These are phyloP conservation scores for Acanthochlamys bracteata DNA, from an alignment of 106 monocot genomes.

Conservation along the genomic window DNA sequence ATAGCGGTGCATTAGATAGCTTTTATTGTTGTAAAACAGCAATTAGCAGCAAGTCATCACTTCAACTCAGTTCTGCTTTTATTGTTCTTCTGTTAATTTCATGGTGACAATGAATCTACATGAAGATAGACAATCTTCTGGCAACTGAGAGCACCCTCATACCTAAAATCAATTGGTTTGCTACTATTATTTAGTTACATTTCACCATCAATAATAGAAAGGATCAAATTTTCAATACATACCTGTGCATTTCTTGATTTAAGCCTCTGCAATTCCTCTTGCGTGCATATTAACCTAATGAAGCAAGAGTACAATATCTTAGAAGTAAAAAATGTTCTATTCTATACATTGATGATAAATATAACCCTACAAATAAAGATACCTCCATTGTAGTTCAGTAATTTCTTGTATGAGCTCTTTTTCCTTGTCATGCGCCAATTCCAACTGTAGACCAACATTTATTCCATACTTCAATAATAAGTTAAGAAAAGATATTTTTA, in stretches of 20 bases:
- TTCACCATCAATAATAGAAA: too few species aligned
- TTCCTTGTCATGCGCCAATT: slow-evolving; percentile 37
- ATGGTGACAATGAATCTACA: too few species aligned
- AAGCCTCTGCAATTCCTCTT: slow-evolving; percentile 44
- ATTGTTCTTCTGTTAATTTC: too few species aligned
- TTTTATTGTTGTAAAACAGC: too few species aligned
- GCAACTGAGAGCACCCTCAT: too few species aligned
- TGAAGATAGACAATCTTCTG: too few species aligned
- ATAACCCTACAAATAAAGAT: background rate
- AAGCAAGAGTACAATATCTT: background rate
- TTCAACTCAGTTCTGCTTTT: too few species aligned
- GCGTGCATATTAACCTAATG: slow-evolving; percentile 27
- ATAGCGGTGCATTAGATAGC: too few species aligned
- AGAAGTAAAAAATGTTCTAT: background rate
- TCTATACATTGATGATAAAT: background rate
- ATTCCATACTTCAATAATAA: background rate
- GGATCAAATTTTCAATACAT: background rate
- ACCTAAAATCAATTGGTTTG: too few species aligned
- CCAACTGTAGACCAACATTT: slow-evolving; percentile 2
- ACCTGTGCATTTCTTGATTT: slow-evolving; percentile 38
- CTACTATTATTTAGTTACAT: too few species aligned
- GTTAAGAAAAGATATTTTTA: background rate
- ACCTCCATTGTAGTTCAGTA: slow-evolving; percentile 59
- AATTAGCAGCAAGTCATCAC: too few species aligned
- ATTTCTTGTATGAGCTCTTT: slow-evolving; percentile 60